Evolutionary conservation across 768 basidiomycete species (phyloP), one percentile per base, ranked within the genome.

Genomic region (Suillus hirtellus): DNA sequence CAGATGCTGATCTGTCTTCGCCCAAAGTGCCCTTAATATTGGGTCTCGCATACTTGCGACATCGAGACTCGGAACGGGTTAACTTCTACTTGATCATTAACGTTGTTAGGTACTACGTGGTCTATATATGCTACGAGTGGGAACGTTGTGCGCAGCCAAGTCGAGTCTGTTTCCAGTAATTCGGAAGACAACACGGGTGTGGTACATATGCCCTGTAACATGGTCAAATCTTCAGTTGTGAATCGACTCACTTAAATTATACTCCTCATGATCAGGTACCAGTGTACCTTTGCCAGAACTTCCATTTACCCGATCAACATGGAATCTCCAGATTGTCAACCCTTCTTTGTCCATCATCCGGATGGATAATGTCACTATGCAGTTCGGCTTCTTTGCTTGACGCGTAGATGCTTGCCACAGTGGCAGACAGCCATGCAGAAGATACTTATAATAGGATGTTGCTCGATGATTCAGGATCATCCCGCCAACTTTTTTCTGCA

Each of bases 401-500:
- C 5, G 64, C 47, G 31, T 59, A 53, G 40, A 70, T 58, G 21
- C 70, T 59, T 70, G 62, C 70, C 69, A 73, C 31, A 31, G 31
- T 2, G 72, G 70, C 2, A 73, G 65, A 31, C 35, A 15, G 6
- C 69, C 68, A 31, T 66, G 68, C n/a, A 69, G 54, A 47, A 73
- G 62, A 38, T 65, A 70, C 31, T 31, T 31, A 31, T 6, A 70
- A 27, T 3, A 73, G 63, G 50, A 69, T 46, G 31, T 62, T 62
- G 2, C 68, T 64, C 12, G 69, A 56, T 10, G 68, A 49, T 58
- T 73, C 69, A 17, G 73, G 8, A 59, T 73, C 72, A 34, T 73
- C 72, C 4, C 68, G 47, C 12, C 70, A 68, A 15, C 63, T 63
- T 19, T 60, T 63, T 42, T 69, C 68, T 68, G 31, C 31, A 19